Conservation (phyloP, 768 basidiomycete genomes). For the Agrocybe praecox region DNA sequence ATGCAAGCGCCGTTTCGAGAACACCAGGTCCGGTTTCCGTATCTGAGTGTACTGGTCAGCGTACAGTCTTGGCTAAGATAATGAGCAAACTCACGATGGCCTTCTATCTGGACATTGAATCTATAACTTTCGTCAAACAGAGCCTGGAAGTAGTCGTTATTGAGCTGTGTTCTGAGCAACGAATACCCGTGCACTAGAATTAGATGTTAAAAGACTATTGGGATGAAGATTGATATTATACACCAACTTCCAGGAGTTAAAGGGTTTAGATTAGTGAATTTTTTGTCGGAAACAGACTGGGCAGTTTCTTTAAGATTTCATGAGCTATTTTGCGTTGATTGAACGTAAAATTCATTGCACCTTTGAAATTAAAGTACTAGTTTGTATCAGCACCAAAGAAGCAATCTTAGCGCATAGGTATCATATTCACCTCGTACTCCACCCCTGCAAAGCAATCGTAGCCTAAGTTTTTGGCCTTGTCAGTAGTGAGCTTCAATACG, state of each 20-base stretch:
- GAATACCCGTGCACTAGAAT: conserved; percentile 94
- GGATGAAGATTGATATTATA: background rate
- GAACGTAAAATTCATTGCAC: conserved; percentile 32
- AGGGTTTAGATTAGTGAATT: conserved; percentile 71
- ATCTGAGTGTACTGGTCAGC: conserved; percentile 43
- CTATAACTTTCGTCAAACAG: conserved; percentile 74
- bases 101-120: conserved; percentile 85
- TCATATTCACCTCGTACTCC: conserved; percentile 81
- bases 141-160: conserved; percentile 87
- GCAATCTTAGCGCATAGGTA: background rate
- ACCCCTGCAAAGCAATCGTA: conserved; percentile 81
- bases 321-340: background rate
- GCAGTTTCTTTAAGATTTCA: conserved; percentile 68
- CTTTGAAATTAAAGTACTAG: conserved; percentile 91
- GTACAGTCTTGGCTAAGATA: background rate
- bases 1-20: conserved; percentile 85
- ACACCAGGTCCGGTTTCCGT: conserved; percentile 94
- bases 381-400: background rate
- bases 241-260: conserved; percentile 91
- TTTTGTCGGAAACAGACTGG: conserved; percentile 72
- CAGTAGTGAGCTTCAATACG: conserved; percentile 62
- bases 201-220: conserved; percentile 1
- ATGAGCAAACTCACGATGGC: conserved; percentile 62
- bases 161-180: conserved; percentile 86
- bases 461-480: conserved; percentile 47